Evolutionary conservation across 2,329 filamentous ascomycete genomes (phyloP).

Genomic region (Monilinia vaccinii-corymbosi): DNA sequence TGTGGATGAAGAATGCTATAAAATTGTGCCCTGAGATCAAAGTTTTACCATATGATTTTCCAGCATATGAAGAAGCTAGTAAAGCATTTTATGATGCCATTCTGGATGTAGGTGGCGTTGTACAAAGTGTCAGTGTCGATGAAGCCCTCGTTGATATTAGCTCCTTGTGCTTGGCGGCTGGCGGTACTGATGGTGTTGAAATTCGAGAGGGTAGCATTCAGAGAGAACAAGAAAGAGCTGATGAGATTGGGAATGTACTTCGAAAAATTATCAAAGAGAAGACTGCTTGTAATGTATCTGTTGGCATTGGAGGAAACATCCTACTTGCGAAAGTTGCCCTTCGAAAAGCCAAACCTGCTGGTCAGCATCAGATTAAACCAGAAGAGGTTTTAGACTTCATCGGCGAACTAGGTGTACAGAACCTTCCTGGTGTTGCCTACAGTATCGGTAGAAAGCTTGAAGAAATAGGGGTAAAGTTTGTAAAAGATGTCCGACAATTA

Average conservation of each 20-base stretch:
- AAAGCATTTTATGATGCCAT: slow-evolving; percentile 80
- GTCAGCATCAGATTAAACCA: slow-evolving; percentile 80
- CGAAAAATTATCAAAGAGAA: slow-evolving; percentile 60
- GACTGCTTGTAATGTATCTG: slow-evolving; percentile 80
- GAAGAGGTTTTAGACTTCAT: slow-evolving; percentile 72
- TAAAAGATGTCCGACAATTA: slow-evolving; percentile 72
- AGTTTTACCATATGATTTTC: slow-evolving; percentile 91
- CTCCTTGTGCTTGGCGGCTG: slow-evolving; percentile 52
- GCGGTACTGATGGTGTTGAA: slow-evolving; percentile 56
- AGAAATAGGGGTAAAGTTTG: slow-evolving; percentile 71
- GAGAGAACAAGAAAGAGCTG: slow-evolving; percentile 70
- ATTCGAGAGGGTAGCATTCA: slow-evolving; percentile 60
- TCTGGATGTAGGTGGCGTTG: slow-evolving; percentile 66
- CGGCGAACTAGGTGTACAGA: slow-evolving; percentile 65
- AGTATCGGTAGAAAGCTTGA: slow-evolving; percentile 83
- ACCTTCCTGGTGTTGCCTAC: slow-evolving; percentile 84
- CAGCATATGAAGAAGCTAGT: slow-evolving; percentile 88
- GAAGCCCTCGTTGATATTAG: slow-evolving; percentile 87
- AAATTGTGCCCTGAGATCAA: slow-evolving; percentile 79
- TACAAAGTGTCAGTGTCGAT: slow-evolving; percentile 95
- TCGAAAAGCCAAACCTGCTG: slow-evolving; percentile 86
- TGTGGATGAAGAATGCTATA: slow-evolving; percentile 95
- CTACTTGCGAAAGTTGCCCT: slow-evolving; percentile 85
- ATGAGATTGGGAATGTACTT: slow-evolving; percentile 59
- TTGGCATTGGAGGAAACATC: slow-evolving; percentile 88